Evolutionary conservation across 2,329 filamentous ascomycete species (phyloP).

Genomic region (Cordyceps fumosorosea): DNA sequence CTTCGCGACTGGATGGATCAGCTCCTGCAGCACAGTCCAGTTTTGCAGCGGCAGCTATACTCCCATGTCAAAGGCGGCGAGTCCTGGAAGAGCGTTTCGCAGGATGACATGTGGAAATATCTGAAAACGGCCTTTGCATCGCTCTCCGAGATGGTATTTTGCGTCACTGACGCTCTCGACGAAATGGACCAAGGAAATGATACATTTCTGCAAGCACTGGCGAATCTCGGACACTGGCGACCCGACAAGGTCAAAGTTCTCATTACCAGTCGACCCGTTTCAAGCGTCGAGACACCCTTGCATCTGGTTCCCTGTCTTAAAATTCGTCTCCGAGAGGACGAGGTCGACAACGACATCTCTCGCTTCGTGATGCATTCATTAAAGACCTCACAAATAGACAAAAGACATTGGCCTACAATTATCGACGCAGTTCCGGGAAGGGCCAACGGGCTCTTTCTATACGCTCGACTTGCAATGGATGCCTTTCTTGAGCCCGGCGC

Average conservation of each 20-base stretch:
- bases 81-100: background rate
- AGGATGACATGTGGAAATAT: constrained; percentile 1
- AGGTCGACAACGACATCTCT: constrained; percentile 5
- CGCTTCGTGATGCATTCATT: background rate
- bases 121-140: constrained; percentile 16
- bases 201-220: constrained; percentile 28
- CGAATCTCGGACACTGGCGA: constrained; percentile 24
- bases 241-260: constrained; percentile 33
- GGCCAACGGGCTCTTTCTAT: constrained; percentile 39
- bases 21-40: constrained; percentile 23
- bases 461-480: constrained; percentile 37
- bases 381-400: background rate
- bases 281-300: constrained; percentile 25
- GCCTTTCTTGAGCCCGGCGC: constrained; percentile 24
- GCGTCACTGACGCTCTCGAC: constrained; percentile 38
- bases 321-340: constrained; percentile 26
- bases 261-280: constrained; percentile 36
- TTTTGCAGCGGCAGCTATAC: constrained; percentile 26
- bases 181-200: constrained; percentile 37
- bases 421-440: constrained; percentile 26
- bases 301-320: constrained; percentile 20
- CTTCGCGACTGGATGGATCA: constrained; percentile 31
- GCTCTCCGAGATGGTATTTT: constrained; percentile 25
- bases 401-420: constrained; percentile 7
- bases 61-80: constrained; percentile 18